A percentile compares a stretch with the other conserved stretches of the same genome.
These are phyloP conservation scores for Hypoxylon sp. DNA, from an alignment of 2,329 filamentous ascomycete genomes.

Conservation along the genomic window DNA sequence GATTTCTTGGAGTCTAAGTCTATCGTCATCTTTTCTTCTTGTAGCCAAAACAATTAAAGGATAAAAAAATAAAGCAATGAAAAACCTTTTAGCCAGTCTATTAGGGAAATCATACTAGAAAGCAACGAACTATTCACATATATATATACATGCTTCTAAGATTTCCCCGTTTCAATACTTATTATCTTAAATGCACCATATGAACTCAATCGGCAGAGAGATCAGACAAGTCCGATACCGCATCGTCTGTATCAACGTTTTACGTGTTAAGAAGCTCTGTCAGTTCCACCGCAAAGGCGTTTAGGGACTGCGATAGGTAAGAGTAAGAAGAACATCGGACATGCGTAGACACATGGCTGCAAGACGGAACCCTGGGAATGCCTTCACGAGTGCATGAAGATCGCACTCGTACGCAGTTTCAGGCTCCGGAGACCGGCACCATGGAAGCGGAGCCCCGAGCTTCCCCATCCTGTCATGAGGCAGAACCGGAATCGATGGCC, in stretches of 20 bases:
- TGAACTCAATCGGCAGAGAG: slow-evolving; percentile 25
- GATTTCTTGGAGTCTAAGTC: slow-evolving; percentile 1
- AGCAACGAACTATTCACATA: slow-evolving; percentile 1
- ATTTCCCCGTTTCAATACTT: slow-evolving; percentile 1
- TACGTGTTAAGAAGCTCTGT: slow-evolving; percentile 6
- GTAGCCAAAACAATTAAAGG: not conserved
- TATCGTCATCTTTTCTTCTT: not conserved
- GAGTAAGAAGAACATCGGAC: not conserved
- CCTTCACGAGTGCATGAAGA: slow-evolving; percentile 7
- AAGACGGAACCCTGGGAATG: slow-evolving; percentile 3
- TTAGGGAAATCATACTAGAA: not conserved
- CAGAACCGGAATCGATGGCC: slow-evolving; percentile 12
- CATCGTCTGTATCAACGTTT: slow-evolving; percentile 10
- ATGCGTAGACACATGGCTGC: slow-evolving; percentile 10
- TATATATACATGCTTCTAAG: slow-evolving; percentile 15
- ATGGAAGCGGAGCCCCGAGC: slow-evolving; percentile 30
- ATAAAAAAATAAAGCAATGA: not conserved
- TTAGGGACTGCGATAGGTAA: slow-evolving; percentile 9
- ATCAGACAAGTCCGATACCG: slow-evolving; percentile 29
- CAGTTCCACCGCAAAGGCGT: slow-evolving; percentile 16
- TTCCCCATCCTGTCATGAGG: slow-evolving; percentile 28
- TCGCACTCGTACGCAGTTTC: not conserved
- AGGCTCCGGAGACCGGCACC: slow-evolving; percentile 28
- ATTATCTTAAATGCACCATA: not conserved
- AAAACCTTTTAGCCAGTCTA: not conserved